Evolutionary conservation across 1,284 basidiomycete genomes (phyloP), one percentile per base, ranked within the genome.

Genomic region (Neotropicomus parvogracilis): DNA sequence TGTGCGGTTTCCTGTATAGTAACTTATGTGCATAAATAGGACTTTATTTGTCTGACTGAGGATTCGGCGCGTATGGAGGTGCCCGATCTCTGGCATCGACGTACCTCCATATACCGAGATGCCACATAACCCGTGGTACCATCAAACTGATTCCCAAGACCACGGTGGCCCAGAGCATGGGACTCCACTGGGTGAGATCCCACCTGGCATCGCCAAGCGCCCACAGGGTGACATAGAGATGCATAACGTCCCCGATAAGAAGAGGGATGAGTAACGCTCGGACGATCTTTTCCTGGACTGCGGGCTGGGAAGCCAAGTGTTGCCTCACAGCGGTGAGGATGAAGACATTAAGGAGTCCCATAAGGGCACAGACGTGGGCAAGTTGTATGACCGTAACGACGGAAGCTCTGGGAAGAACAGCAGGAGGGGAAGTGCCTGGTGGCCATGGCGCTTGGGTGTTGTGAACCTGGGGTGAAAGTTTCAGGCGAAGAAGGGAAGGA

Each of bases 361-460:
- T 63, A 26, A 89, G 78, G 35, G 78, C 83, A 56, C 85, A 87
- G 46, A 85, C 84, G 56, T 88, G 83, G 1, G 81, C 85, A 46
- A 88, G 80, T 60, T 88, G 85, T 32, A 84, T 63, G 54, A 78
- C 58, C 1, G 85, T 85, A 36, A 88, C 82, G 21, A 78, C 65
- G 13, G 85, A 80, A 1, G 85, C 85, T 27, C 63, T 73, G 2
- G 85, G 78, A 7, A 88, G 70, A 6, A 63, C 63, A 8, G 66
- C 60, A 17, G 75, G 74, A 17, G 82, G 77, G n/a, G 71, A 65
- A 37, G 53, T 65, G 48, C 69, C 67, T 17, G 63, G 46, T 21
- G 79, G 74, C 85, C 85, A 88, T 21, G 85, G 83, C 7, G 85
- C 86, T 65, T 88, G 86, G 35, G 75, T 68, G 56, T 87, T 83